Evolutionary conservation across 257 asterid species (phyloP).

Genomic region (Scutellaria baicalensis): DNA sequence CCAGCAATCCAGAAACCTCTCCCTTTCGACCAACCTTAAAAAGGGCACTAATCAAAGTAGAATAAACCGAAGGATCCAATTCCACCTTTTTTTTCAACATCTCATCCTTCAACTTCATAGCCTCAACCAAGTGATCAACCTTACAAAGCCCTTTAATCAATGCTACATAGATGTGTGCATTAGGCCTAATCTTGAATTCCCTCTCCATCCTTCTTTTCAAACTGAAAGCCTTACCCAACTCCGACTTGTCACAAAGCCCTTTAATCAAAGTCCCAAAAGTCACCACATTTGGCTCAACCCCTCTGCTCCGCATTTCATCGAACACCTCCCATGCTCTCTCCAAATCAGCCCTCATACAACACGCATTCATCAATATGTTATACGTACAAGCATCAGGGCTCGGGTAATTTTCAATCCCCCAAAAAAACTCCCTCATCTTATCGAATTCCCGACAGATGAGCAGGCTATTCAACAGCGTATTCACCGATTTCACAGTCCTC

Average conservation of each 20-base stretch:
- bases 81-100: constrained; percentile 47
- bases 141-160: constrained; percentile 66
- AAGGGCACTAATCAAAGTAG: constrained; percentile 60
- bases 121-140: constrained; percentile 26
- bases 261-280: constrained; percentile 69
- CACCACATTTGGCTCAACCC: constrained; percentile 51
- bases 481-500: constrained; percentile 55
- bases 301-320: constrained; percentile 55
- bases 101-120: constrained; percentile 53
- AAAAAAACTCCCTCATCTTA: constrained; percentile 34
- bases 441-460: constrained; percentile 42
- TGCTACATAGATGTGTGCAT: constrained; percentile 42
- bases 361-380: constrained; percentile 50
- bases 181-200: constrained; percentile 38
- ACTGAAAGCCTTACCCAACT: constrained; percentile 35
- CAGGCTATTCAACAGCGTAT: constrained; percentile 50
- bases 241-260: constrained; percentile 37
- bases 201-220: constrained; percentile 58
- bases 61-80: constrained; percentile 52
- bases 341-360: constrained; percentile 31
- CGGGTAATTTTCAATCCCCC: constrained; percentile 28
- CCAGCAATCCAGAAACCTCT: constrained; percentile 33
- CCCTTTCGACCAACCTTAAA: constrained; percentile 49
- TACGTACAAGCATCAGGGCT: constrained; percentile 60
- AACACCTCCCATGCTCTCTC: constrained; percentile 40